A percentile compares a stretch with the other conserved stretches of the same genome.
phyloP scores from a whole-genome alignment of 2,329 filamentous ascomycete species.

The Ascomycota sp. region DNA sequence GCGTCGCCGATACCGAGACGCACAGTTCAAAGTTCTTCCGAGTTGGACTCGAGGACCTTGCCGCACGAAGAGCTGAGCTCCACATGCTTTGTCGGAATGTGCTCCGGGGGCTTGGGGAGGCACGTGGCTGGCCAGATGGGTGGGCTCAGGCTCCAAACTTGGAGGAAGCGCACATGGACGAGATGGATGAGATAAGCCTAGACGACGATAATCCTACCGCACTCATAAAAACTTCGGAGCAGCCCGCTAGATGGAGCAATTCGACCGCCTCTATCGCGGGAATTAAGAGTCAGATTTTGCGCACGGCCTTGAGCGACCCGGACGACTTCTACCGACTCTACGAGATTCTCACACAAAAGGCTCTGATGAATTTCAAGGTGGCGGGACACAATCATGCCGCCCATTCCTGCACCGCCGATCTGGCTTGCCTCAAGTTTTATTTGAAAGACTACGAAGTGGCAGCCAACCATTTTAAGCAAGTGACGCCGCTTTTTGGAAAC shows the following conservation, averaged over 20 bases:
- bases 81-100: constrained; percentile 60
- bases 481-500: constrained; percentile 58
- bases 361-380: constrained; percentile 60
- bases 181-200: constrained; percentile 36
- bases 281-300: constrained; percentile 27
- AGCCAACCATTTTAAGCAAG: constrained; percentile 52
- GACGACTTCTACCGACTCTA: constrained; percentile 45
- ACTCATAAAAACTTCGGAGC: too few relatives aligned
- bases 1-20: constrained; percentile 16
- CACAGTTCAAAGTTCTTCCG: constrained; percentile 29
- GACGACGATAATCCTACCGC: constrained; percentile 10
- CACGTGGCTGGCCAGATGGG: constrained; percentile 52
- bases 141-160: constrained; percentile 41
- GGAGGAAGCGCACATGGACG: constrained; percentile 19
- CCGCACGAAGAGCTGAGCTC: constrained; percentile 62
- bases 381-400: constrained; percentile 59
- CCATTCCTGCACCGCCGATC: constrained; percentile 57
- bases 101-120: constrained; percentile 49
- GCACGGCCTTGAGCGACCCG: constrained; percentile 34
- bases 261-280: constrained; percentile 6
- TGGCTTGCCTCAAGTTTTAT: constrained; percentile 65
- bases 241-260: too few relatives aligned
- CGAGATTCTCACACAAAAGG: constrained; percentile 61
- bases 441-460: constrained; percentile 52
- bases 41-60: constrained; percentile 55